A percentile compares a stretch with the other conserved stretches of the same genome.
phyloP scores from a whole-genome alignment of 2,329 filamentous ascomycete genomes.

The Tolypocladium amazonense region DNA sequence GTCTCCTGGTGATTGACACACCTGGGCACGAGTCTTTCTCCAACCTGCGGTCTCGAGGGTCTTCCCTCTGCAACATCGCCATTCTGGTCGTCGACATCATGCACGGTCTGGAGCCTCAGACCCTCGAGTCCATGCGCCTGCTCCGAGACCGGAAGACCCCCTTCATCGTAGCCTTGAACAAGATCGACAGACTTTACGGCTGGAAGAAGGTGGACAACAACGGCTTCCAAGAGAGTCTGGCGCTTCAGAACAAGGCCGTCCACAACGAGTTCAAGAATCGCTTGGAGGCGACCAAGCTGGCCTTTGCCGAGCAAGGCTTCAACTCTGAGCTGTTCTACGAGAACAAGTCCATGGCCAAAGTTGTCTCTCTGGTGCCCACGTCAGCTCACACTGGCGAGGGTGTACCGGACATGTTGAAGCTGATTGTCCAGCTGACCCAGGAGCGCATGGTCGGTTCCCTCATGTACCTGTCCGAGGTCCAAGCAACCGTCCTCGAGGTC shows the following conservation, averaged over 20 bases:
- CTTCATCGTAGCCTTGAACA: conserved; percentile 98
- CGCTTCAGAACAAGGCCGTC: conserved; percentile 82
- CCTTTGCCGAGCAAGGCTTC: conserved; percentile 93
- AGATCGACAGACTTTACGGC: conserved; percentile 97
- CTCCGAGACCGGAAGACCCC: conserved; percentile 90
- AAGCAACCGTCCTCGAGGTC: conserved; percentile 95
- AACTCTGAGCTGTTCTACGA: conserved; percentile 95
- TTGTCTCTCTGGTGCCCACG: conserved; percentile 92
- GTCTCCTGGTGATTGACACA: conserved; percentile 93
- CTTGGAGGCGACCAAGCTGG: conserved; percentile 81
- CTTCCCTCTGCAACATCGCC: conserved; percentile 97
- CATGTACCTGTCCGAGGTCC: conserved; percentile 97
- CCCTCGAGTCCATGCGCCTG: conserved; percentile 91
- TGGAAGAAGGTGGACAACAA: conserved; percentile 99
- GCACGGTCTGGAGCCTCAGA: conserved; percentile 97
- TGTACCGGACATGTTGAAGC: conserved; percentile 97
- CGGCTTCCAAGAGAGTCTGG: conserved; percentile 87
- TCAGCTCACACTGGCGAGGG: conserved; percentile 98
- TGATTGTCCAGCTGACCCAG: conserved; percentile 84
- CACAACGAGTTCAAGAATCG: conserved; percentile 91
- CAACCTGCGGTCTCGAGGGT: conserved; percentile 91
- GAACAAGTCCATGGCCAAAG: conserved; percentile 93
- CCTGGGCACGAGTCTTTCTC: conserved; percentile 99
- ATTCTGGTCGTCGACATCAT: conserved; percentile 99
- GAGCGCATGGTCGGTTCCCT: conserved; percentile 94